phyloP scores from a whole-genome alignment of 345 rosid genomes.

The Aquilaria yunnanensis region DNA sequence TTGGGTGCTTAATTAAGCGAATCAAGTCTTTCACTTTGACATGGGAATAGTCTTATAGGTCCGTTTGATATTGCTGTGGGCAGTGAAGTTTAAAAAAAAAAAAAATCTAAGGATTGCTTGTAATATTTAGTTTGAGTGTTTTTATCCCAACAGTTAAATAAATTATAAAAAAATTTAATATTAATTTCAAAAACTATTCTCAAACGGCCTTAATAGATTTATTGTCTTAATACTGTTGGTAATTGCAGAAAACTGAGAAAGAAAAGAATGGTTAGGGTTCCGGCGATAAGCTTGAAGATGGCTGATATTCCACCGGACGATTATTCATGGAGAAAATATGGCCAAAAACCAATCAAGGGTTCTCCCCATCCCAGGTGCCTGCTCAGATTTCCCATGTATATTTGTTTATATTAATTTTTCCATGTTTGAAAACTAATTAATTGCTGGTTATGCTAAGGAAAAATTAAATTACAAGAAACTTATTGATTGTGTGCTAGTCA shows the following conservation, averaged over 20 bases:
- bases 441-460: background rate
- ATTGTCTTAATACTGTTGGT: too few species aligned
- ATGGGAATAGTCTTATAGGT: background rate
- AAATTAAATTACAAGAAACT: too few species aligned
- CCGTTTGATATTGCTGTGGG: background rate
- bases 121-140: background rate
- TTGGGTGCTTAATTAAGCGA: too few species aligned
- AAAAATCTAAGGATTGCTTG: too few species aligned
- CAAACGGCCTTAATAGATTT: too few species aligned
- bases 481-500: too few species aligned
- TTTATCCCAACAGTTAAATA: background rate
- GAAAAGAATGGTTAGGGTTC: conserved; percentile 76
- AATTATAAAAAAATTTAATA: too few species aligned
- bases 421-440: background rate
- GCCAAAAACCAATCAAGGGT: conserved; percentile 98
- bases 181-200: too few species aligned
- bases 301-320: conserved; percentile 97
- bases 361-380: conserved; percentile 91
- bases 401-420: background rate
- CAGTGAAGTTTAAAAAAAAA: too few species aligned
- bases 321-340: conserved; percentile 95
- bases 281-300: conserved; percentile 83
- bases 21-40: background rate
- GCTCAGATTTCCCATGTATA: background rate
- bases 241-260: conserved; percentile 51